Evolutionary conservation across 116 monocot genomes (phyloP).

Genomic region (Phalaenopsis hybrid): DNA sequence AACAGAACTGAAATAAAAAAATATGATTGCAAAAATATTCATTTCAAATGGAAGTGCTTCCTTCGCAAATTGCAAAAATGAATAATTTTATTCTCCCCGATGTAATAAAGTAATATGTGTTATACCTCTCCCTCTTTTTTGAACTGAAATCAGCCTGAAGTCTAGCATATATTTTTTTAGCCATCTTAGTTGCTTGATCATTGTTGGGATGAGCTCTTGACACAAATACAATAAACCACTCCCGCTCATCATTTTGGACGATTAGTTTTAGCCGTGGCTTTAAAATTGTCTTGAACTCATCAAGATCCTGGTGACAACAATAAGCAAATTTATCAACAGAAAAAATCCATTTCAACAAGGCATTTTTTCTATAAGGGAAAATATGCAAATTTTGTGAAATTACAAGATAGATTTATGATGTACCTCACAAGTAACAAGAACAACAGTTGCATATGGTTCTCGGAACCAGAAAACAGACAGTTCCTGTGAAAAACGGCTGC

Average conservation of each 20-base stretch:
- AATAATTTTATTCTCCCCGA: background rate
- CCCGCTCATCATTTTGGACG: slow-evolving; percentile 97
- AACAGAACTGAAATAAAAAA: background rate
- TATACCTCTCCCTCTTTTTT: slow-evolving; percentile 91
- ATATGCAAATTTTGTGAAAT: background rate
- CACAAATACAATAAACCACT: slow-evolving; percentile 97
- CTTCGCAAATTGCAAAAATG: background rate
- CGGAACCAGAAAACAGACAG: slow-evolving; percentile 90
- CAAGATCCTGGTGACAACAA: slow-evolving; percentile 64
- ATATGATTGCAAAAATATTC: background rate
- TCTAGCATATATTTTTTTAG: slow-evolving; percentile 83
- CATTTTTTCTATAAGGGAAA: background rate
- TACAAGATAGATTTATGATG: background rate
- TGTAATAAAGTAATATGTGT: background rate
- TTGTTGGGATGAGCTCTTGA: slow-evolving; percentile 84
- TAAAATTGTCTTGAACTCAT: slow-evolving; percentile 96
- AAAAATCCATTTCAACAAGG: slow-evolving; percentile 1
- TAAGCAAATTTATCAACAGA: background rate
- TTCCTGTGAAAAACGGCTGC: slow-evolving; percentile 97
- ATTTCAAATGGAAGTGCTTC: background rate
- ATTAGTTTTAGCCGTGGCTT: slow-evolving; percentile 91
- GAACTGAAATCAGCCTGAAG: slow-evolving; percentile 96
- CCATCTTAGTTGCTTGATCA: slow-evolving; percentile 81
- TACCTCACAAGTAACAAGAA: slow-evolving; percentile 99
- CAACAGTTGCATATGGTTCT: slow-evolving; percentile 91